Evolutionary conservation across 2,329 filamentous ascomycete species (phyloP).

Genomic region (Shiraia bambusicola): DNA sequence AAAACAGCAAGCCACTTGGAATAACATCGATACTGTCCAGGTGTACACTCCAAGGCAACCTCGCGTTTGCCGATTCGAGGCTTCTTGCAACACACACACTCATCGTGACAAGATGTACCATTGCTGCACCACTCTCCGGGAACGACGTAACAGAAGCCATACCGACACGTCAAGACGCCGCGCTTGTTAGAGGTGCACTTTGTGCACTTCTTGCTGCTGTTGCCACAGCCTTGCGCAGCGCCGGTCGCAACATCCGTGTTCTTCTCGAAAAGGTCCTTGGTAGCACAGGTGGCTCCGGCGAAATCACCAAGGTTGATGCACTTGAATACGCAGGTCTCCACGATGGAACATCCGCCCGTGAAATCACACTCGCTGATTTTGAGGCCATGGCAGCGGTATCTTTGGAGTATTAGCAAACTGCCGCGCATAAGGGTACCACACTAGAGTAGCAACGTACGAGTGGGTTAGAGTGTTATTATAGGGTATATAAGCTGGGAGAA

Average conservation of each 20-base stretch:
- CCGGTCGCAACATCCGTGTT: no score
- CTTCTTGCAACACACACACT: constrained; percentile 15
- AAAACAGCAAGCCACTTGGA: background rate
- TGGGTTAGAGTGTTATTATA: background rate
- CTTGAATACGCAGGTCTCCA: background rate
- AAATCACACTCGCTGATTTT: background rate
- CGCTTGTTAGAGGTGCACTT: constrained; percentile 4
- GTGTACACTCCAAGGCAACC: background rate
- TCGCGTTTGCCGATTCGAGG: background rate
- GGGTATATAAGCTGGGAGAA: background rate
- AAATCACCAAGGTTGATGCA: background rate
- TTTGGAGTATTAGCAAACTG: background rate
- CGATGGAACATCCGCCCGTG: background rate
- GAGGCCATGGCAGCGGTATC: background rate
- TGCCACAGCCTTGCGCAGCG: background rate
- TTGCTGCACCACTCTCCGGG: constrained; percentile 11
- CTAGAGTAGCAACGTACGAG: background rate
- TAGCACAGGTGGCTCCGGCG: background rate
- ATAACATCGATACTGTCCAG: background rate
- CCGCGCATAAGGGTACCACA: background rate
- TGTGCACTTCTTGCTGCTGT: background rate
- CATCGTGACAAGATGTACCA: constrained; percentile 8
- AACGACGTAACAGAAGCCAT: constrained; percentile 12
- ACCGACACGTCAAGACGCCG: constrained; percentile 11
- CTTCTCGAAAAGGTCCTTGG: no score